Evolutionary conservation across 805 yeast species (phyloP), one percentile per base, ranked within the genome.

Genomic region (Saccharomycopsis fermentans): DNA sequence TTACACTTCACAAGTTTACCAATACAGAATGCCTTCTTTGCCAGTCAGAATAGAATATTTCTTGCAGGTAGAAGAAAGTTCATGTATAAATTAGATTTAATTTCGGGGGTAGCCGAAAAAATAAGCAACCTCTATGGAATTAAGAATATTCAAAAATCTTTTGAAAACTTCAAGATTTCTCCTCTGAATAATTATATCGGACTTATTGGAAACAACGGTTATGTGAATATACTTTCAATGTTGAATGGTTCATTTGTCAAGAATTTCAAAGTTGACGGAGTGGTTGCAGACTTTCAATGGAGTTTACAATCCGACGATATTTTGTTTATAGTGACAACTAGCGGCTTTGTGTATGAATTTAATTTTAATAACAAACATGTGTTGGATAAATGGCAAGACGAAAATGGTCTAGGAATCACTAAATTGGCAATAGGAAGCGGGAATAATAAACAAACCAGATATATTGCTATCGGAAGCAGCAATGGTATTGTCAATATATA

Each of bases 331-430:
- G 81, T 84, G n/a, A 91, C 86, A 66, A 76, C 83, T 1, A 78
- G 80, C 17, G 97, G 98, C 52, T 95, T 90, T 62, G 81, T 94
- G 2, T 91, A 96, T 94, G 96, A 90, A 67, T 94, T 89, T 73
- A 77, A 80, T 62, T 68, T 82, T 53, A 72, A 71, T 4, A 70
- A 72, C 2, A 77, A 80, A 39, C 74, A 78, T 62, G 77, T 89
- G 17, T 58, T 78, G 2, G 76, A 77, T 59, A 81, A 82, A 66
- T 94, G 98, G 98, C 77, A 77, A 52, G 99, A 94, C 69, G 86
- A 83, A 52, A 84, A 91, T 19, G 96, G 96, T 32, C 77, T 87
- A 35, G 96, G 96, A 24, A 81, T 90, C 56, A 90, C 98, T 1
- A 80, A 78, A 60, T 72, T 94, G 26, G 83, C 82, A 56, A 71